Conservation (phyloP, 164 flowering plant genomes). For the Warburgia ugandensis region DNA sequence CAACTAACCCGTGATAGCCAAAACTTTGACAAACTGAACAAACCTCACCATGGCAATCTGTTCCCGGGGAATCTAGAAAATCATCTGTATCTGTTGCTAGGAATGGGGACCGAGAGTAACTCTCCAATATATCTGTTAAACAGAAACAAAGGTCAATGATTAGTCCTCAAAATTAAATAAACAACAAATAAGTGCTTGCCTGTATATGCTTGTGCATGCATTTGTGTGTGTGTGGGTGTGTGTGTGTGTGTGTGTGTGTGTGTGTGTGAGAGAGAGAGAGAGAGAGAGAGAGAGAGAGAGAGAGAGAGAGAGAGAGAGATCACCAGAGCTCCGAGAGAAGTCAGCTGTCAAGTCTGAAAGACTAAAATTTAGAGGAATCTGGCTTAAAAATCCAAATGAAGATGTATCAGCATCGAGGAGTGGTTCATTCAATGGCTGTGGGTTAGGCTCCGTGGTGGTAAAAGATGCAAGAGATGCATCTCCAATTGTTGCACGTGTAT, state of each 20-base stretch:
- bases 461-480: conserved; percentile 52
- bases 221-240: too few relatives aligned
- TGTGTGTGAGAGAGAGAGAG: too few relatives aligned
- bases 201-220: too few relatives aligned
- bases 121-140: conserved; percentile 56
- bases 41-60: conserved; percentile 47
- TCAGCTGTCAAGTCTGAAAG: conserved; percentile 79
- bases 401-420: conserved; percentile 47
- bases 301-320: conserved; percentile 9
- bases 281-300: conserved; percentile 10
- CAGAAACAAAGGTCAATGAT: conserved; percentile 1
- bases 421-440: conserved; percentile 41
- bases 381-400: conserved; percentile 62
- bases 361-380: conserved; percentile 80
- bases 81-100: conserved; percentile 42
- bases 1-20: background rate
- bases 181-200: background rate
- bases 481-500: conserved; percentile 44
- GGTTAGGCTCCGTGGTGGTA: conserved; percentile 40
- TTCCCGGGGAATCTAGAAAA: conserved; percentile 48
- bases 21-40: background rate
- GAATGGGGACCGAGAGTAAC: conserved; percentile 62
- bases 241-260: too few relatives aligned
- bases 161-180: background rate
- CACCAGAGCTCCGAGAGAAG: conserved; percentile 68